Base-by-base conservation (phyloP, 1,284 basidiomycete species). In the Ceratobasidium sp. region DNA sequence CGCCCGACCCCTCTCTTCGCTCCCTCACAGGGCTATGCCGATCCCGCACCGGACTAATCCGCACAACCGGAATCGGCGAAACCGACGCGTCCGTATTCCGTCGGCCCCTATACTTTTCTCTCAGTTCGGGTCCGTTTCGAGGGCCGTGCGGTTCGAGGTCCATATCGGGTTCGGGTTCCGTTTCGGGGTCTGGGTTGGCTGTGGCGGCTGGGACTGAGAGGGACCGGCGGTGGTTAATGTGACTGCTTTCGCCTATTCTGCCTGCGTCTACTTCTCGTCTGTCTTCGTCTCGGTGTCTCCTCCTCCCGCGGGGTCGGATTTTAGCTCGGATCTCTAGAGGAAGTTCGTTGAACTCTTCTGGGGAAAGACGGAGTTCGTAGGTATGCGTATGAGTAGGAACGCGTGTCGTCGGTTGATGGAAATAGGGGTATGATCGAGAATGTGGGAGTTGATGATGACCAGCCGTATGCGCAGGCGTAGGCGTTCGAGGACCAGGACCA, bases 21-120 rank as follows among this genome's bases (percentile, higher is more conserved):
- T n/a, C n/a, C n/a, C n/a, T n/a, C n/a, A n/a, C n/a, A n/a, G n/a
- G n/a, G n/a, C n/a, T n/a, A n/a, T n/a, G n/a, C n/a, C n/a, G n/a
- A n/a, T n/a, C n/a, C n/a, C n/a, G n/a, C n/a, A n/a, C n/a, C n/a
- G n/a, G n/a, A n/a, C n/a, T n/a, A n/a, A n/a, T n/a, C n/a, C n/a
- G n/a, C n/a, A n/a, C n/a, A n/a, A n/a, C n/a, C n/a, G n/a, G n/a
- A n/a, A n/a, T n/a, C n/a, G n/a, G n/a, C n/a, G n/a, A n/a, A n/a
- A n/a, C n/a, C n/a, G n/a, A n/a, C n/a, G n/a, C n/a, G n/a, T n/a
- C n/a, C n/a, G n/a, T n/a, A n/a, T n/a, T 66, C 53, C 54, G 33
- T 24, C 66, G 47, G n/a, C n/a, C n/a, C 7, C n/a, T 11, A 71
- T 71, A 71, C 54, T 71, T 71, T 27, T 57, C 66, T 22, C 31